Evolutionary conservation across 306 rosid species (phyloP).

Genomic region (Glycine tomentella): DNA sequence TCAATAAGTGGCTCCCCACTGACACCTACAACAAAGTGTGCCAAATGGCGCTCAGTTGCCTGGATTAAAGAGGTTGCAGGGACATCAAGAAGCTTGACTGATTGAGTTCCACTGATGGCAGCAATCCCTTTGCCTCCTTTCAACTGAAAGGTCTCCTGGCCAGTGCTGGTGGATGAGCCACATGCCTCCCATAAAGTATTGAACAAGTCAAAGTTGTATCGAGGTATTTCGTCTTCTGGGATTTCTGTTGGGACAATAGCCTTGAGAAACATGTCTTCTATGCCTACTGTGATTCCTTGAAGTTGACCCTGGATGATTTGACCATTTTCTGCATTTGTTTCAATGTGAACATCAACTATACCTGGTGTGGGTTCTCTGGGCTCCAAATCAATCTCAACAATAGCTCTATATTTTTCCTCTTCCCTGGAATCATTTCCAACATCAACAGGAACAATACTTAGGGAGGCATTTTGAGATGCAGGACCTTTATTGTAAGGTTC

Average conservation of each 20-base stretch:
- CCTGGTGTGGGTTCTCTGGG: constrained; percentile 98
- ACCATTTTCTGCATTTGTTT: constrained; percentile 84
- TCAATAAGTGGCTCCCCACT: constrained; percentile 78
- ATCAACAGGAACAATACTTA: constrained; percentile 73
- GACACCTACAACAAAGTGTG: constrained; percentile 81
- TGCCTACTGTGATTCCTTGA: constrained; percentile 79
- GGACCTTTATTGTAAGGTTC: constrained; percentile 61
- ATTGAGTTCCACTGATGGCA: constrained; percentile 86
- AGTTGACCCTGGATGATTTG: constrained; percentile 85
- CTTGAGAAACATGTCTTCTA: constrained; percentile 95
- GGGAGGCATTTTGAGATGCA: constrained; percentile 58
- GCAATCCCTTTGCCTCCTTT: constrained; percentile 90
- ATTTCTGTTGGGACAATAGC: constrained; percentile 73
- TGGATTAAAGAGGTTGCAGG: constrained; percentile 70
- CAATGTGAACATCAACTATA: constrained; percentile 78
- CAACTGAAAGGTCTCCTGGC: constrained; percentile 81
- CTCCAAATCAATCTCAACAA: constrained; percentile 77
- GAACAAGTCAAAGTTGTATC: constrained; percentile 74
- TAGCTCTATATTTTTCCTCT: constrained; percentile 66
- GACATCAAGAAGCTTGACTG: constrained; percentile 89
- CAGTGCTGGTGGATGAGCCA: constrained; percentile 77
- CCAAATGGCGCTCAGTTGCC: constrained; percentile 77
- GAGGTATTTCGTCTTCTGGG: constrained; percentile 57
- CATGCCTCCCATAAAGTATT: constrained; percentile 95
- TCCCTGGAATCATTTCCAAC: constrained; percentile 62